Evolutionary conservation across 768 basidiomycete species (phyloP), one percentile per base, ranked within the genome.

Genomic region (Mycena amicta): DNA sequence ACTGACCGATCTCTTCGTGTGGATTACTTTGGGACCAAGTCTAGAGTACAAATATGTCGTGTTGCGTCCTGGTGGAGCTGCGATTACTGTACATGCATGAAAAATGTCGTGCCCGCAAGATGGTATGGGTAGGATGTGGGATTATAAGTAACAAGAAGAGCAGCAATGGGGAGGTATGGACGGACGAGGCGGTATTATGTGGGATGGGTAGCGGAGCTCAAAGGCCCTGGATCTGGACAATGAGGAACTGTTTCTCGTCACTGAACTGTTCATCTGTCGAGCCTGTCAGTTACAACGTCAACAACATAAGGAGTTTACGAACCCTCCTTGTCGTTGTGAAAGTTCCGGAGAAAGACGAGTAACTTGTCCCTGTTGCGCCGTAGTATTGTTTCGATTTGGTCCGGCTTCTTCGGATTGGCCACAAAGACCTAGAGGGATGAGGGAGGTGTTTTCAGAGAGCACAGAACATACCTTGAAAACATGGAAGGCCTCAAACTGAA

Each of bases 401-500:
- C 87, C 4, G 97, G 96, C 71, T 99, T 99, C 86, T 97, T 97
- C 27, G 97, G 97, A 71, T 99, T 99, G 33, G 97, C 97, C 39
- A 99, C 97, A 67, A 99, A 99, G 15, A 99, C 93, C 93, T 91
- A 43, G 3, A 4, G 25, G 16, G 33, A 45, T 50, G 49, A 40
- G 8, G 4, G 46, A 20, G 33, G 26, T 23, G 13, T 39, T 1
- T 18, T 13, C 26, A 33, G 8, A 28, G 20, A 22, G 4, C n/a
- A 8, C 25, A 27, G 22, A 27, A 31, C 16, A n/a, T 53, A 94
- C 96, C 86, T 98, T 99, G 85, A 99, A 99, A 37, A 99, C 97
- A 68, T 99, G 97, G 76, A 99, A 99, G 2, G 97, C 96, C 72
- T 99, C 97, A 56, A 98, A 99, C 73, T 99, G 97, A 46, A 99